Evolutionary conservation across 805 yeast species (phyloP), one percentile per base, ranked within the genome.

Genomic region (Candida golubevii): DNA sequence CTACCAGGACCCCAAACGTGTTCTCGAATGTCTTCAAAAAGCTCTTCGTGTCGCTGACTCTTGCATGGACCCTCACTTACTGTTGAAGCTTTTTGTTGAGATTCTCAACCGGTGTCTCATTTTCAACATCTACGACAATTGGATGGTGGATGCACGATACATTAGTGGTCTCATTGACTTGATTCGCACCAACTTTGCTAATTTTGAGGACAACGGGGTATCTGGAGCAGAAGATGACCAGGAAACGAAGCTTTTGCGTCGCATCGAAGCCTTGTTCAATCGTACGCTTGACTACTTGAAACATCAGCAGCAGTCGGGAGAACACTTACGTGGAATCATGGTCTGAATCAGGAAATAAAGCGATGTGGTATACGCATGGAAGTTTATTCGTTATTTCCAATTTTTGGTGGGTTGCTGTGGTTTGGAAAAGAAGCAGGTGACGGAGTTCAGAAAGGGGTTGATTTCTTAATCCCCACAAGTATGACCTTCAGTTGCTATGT

Each of bases 1-100:
- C n/a, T 67, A 62, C 46, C 54, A 62, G 26, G 80, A 75, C 52
- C 72, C 71, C 32, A 87, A 87, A 57, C 72, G 96, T 32, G 96
- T 91, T 1, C 69, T 91, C 58, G 98, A 93, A 59, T 89, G 97
- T 61, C 72, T 91, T 36, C 97, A 89, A 62, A 80, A 91, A 54
- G 80, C 97, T 1, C 63, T 91, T 13, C 73, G 97, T 36, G 88
- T 88, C 7, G 96, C 97, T 0, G 98, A 93, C 61, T 85, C 93
- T n/a, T 86, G 93, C 45, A 83, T 90, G 82, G 98, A 91, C 59
- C 75, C 75, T 7, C 69, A 65, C 48, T 83, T 80, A 37, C 85
- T 88, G 31, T 71, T 85, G 45, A 91, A 88, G 63, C 71, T 93
- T 44, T 90, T 91, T 68, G 83, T 91, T 36, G 98, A 93, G 66